Percentiles rank a stretch among this genome's conserved stretches.
Conservation (phyloP, 2,329 filamentous ascomycete genomes). For the Trematosphaeria pertusa region DNA sequence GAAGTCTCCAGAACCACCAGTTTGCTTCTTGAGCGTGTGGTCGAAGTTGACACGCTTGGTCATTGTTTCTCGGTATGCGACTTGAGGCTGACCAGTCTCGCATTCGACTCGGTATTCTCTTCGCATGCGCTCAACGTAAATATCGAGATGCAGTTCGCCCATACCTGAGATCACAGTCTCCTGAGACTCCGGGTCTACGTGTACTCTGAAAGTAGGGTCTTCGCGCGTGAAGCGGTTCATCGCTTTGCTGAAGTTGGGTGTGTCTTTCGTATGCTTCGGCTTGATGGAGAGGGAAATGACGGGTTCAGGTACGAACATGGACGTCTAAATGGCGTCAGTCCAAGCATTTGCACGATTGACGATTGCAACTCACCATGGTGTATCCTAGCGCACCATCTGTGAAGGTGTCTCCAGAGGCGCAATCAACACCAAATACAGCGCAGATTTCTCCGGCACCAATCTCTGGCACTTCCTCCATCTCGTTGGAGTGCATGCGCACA, state of each 20-base stretch:
- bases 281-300: slow-evolving; percentile 98
- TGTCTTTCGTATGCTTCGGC: slow-evolving; percentile 91
- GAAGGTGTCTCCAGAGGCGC: slow-evolving; percentile 96
- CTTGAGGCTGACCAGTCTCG: slow-evolving; percentile 93
- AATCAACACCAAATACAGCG: slow-evolving; percentile 97
- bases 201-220: slow-evolving; percentile 95
- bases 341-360: slow-evolving; percentile 2
- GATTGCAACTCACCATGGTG: slow-evolving; percentile 68
- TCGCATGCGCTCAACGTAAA: slow-evolving; percentile 96
- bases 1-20: slow-evolving; percentile 93
- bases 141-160: slow-evolving; percentile 95
- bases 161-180: slow-evolving; percentile 99
- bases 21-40: slow-evolving; percentile 93
- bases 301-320: slow-evolving; percentile 97
- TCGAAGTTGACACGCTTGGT: slow-evolving; percentile 82
- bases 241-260: slow-evolving; percentile 94
- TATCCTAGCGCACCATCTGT: slow-evolving; percentile 92
- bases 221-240: slow-evolving; percentile 99
- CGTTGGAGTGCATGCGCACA: slow-evolving; percentile 98
- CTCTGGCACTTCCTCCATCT: slow-evolving; percentile 96
- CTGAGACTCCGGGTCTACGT: slow-evolving; percentile 88
- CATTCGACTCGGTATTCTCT: slow-evolving; percentile 97
- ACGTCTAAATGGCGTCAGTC: slow-evolving; percentile 60
- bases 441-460: slow-evolving; percentile 97
- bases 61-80: slow-evolving; percentile 96